These are phyloP conservation scores for Lathyrus aphaca DNA, from an alignment of 306 rosid species.

Conservation along the genomic window DNA sequence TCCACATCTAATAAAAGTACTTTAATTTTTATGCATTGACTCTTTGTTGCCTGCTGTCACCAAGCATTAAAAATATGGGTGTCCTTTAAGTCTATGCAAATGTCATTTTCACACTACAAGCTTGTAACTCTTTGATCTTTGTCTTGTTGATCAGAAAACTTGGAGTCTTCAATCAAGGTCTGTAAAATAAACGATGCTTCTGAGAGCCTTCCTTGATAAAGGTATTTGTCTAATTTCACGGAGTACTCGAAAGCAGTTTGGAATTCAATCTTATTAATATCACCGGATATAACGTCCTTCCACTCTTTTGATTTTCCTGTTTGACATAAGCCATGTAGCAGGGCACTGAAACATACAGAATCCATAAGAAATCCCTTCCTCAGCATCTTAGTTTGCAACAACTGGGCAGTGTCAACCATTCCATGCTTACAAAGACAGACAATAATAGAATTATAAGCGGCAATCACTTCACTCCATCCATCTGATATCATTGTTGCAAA, in stretches of 20 bases:
- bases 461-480: slow-evolving; percentile 60
- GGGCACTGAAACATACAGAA: slow-evolving; percentile 63
- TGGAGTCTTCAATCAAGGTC: slow-evolving; percentile 54
- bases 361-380: slow-evolving; percentile 53
- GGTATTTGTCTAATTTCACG: slow-evolving; percentile 56
- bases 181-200: slow-evolving; percentile 67
- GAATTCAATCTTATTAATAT: slow-evolving; percentile 53
- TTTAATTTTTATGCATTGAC: slow-evolving; percentile 13
- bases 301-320: slow-evolving; percentile 69
- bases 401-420: slow-evolving; percentile 67
- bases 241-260: slow-evolving; percentile 65
- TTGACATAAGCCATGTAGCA: slow-evolving; percentile 72
- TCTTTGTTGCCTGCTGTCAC: background rate
- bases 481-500: slow-evolving; percentile 61
- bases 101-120: background rate
- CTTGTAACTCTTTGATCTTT: slow-evolving; percentile 39
- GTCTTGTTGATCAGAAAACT: slow-evolving; percentile 40
- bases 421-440: slow-evolving; percentile 69
- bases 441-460: slow-evolving; percentile 71
- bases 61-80: slow-evolving; percentile 1
- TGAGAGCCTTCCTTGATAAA: slow-evolving; percentile 54
- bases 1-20: too few relatives aligned
- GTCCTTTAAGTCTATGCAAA: slow-evolving; percentile 9
- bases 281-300: slow-evolving; percentile 55
- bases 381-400: slow-evolving; percentile 60